Evolutionary conservation across 331 rosid species (phyloP).

Genomic region (Malus hybrid): DNA sequence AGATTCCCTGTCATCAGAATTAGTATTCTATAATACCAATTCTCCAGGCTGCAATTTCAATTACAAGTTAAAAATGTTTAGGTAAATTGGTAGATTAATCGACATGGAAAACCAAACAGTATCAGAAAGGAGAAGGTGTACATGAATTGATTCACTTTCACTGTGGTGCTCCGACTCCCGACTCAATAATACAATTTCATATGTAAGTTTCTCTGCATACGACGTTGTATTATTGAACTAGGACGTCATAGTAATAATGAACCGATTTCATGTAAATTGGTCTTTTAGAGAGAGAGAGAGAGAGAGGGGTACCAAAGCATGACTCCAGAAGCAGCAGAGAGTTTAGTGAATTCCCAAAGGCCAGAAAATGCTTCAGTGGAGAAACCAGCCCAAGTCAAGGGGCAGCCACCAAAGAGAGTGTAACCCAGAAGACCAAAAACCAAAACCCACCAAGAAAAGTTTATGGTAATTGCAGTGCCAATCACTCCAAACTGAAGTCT

Average conservation of each 20-base stretch:
- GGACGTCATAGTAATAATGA: no score
- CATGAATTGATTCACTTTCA: no score
- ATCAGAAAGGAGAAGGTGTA: no score
- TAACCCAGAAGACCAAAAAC: constrained; percentile 37
- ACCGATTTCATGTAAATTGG: no score
- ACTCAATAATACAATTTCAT: no score
- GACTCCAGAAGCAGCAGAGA: constrained; percentile 63
- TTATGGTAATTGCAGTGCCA: constrained; percentile 39
- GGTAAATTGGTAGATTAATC: background rate
- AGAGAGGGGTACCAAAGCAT: constrained; percentile 48
- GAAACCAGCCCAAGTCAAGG: constrained; percentile 60
- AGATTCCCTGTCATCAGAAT: constrained; percentile 68
- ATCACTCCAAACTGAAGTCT: constrained; percentile 37
- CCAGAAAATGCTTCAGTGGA: constrained; percentile 62
- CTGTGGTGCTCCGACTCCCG: no score
- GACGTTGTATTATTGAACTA: no score
- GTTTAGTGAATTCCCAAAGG: constrained; percentile 59
- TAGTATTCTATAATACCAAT: constrained; percentile 72
- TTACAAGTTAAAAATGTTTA: background rate
- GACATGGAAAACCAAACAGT: background rate
- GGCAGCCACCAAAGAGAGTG: constrained; percentile 51
- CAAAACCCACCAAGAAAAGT: constrained; percentile 54
- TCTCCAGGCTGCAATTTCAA: constrained; percentile 58
- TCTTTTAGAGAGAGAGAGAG: background rate
- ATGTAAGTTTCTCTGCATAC: no score